These are phyloP conservation scores for Tylopilus cervinicoccineus DNA, from an alignment of 768 basidiomycete species.

Conservation along the genomic window DNA sequence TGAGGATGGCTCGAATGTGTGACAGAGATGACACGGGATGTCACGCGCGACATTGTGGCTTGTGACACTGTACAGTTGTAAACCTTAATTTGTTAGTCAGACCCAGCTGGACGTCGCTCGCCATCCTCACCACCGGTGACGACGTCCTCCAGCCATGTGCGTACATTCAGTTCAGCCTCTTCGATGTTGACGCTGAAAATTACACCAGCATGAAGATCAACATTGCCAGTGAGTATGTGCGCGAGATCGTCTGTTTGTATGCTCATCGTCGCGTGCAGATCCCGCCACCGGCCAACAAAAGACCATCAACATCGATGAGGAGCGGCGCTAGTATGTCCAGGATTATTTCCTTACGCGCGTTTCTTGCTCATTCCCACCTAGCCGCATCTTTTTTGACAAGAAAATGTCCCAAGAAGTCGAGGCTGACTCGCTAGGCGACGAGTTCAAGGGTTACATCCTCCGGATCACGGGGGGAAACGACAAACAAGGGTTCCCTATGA, in stretches of 20 bases:
- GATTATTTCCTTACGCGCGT: not conserved
- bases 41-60: constrained; percentile 32
- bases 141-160: constrained; percentile 33
- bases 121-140: constrained; percentile 35
- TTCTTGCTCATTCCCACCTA: constrained; percentile 29
- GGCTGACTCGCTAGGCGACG: constrained; percentile 86
- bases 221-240: constrained; percentile 75
- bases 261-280: constrained; percentile 45
- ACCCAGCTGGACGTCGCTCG: not conserved
- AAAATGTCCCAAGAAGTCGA: constrained; percentile 94
- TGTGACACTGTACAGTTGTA: constrained; percentile 53
- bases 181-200: constrained; percentile 1
- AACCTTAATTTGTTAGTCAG: constrained; percentile 50
- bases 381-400: constrained; percentile 96
- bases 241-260: constrained; percentile 1
- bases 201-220: constrained; percentile 86
- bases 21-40: constrained; percentile 19
- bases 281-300: constrained; percentile 98
- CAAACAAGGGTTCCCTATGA: constrained; percentile 99
- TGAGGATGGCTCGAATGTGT: constrained; percentile 17
- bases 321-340: constrained; percentile 67
- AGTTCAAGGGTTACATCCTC: constrained; percentile 96
- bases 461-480: constrained; percentile 98
- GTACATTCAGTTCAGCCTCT: not conserved
- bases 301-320: constrained; percentile 90